These are phyloP conservation scores for Sporothrix humicola DNA, from an alignment of 2,329 filamentous ascomycete genomes.

Conservation along the genomic window DNA sequence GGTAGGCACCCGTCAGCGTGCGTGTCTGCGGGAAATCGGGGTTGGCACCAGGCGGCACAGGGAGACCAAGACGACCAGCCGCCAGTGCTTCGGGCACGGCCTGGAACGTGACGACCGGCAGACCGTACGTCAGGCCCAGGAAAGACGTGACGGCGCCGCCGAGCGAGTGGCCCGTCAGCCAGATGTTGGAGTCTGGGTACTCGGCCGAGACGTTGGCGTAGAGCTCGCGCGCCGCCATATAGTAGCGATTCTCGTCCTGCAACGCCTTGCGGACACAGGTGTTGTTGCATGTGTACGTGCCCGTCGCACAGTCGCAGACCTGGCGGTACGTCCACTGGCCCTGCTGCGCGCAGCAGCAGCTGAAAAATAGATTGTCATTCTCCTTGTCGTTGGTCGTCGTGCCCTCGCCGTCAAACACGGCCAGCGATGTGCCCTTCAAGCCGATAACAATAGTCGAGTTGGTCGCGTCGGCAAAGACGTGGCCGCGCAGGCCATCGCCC, in stretches of 20 bases:
- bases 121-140: constrained; percentile 85
- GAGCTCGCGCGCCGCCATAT: constrained; percentile 83
- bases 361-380: constrained; percentile 98
- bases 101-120: constrained; percentile 91
- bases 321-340: constrained; percentile 88
- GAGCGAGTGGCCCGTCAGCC: constrained; percentile 90
- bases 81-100: constrained; percentile 90
- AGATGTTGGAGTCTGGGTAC: constrained; percentile 83
- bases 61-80: constrained; percentile 81
- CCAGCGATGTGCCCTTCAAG: constrained; percentile 86
- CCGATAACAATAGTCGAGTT: constrained; percentile 91
- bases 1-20: constrained; percentile 76
- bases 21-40: constrained; percentile 73
- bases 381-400: constrained; percentile 97
- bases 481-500: constrained; percentile 83
- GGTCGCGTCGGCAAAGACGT: constrained; percentile 84
- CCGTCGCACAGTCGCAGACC: constrained; percentile 89
- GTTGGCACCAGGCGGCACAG: constrained; percentile 78
- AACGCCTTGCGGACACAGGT: constrained; percentile 82
- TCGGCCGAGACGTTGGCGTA: constrained; percentile 90
- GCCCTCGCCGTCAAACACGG: constrained; percentile 94
- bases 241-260: constrained; percentile 85
- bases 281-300: constrained; percentile 87
- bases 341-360: constrained; percentile 95
- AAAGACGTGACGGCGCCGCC: constrained; percentile 90